Conservation (phyloP, 495 filamentous ascomycete species). For the Clohesyomyces aquaticus region DNA sequence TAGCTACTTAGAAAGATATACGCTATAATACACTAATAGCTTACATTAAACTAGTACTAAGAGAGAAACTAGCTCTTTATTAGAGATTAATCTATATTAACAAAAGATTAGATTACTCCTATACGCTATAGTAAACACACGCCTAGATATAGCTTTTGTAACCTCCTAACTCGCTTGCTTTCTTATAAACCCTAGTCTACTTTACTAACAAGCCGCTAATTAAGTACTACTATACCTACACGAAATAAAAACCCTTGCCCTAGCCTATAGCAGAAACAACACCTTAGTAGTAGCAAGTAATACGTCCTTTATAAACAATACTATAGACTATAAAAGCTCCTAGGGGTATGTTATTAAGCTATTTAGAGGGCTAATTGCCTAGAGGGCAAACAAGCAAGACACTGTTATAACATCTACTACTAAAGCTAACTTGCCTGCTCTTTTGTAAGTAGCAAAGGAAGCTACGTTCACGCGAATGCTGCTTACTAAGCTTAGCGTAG, state of each 20-base stretch:
- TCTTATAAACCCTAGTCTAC: neutral
- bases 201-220: neutral
- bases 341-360: too few species aligned
- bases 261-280: neutral
- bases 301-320: too few species aligned
- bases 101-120: constrained; percentile 6
- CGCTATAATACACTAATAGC: constrained; percentile 3
- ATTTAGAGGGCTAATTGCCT: neutral
- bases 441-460: too few species aligned
- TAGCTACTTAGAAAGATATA: neutral
- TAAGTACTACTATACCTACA: neutral
- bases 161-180: neutral
- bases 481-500: too few species aligned
- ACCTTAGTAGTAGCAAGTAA: constrained; percentile 2
- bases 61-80: neutral
- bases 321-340: too few species aligned
- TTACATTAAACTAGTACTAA: neutral
- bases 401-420: constrained; percentile 2
- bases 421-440: constrained; percentile 2
- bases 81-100: neutral
- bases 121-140: neutral
- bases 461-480: too few species aligned
- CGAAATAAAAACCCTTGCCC: neutral
- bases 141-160: neutral
- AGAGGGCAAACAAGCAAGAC: neutral